These are phyloP conservation scores for Remersonia thermophila DNA, from an alignment of 2,329 filamentous ascomycete species.

Conservation along the genomic window DNA sequence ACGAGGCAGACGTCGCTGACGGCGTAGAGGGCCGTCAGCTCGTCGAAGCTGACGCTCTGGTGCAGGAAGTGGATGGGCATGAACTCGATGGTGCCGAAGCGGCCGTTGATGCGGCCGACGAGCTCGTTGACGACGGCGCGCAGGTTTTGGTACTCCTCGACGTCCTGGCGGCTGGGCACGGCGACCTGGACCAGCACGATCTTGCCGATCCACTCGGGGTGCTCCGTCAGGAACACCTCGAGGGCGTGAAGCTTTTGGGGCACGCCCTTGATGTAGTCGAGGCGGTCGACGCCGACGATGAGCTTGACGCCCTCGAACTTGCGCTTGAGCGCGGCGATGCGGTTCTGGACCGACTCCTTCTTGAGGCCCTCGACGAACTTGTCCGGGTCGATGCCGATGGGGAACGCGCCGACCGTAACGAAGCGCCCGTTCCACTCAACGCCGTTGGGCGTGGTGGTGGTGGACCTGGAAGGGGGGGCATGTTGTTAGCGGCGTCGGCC, in stretches of 20 bases:
- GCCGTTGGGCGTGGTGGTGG: slow-evolving; percentile 78
- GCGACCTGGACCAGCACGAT: slow-evolving; percentile 94
- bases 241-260: slow-evolving; percentile 94
- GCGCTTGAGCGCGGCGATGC: slow-evolving; percentile 70
- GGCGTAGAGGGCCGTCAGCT: slow-evolving; percentile 85
- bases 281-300: slow-evolving; percentile 89
- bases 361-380: slow-evolving; percentile 86
- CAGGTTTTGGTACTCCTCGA: slow-evolving; percentile 95
- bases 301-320: slow-evolving; percentile 95
- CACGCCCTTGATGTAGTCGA: slow-evolving; percentile 98
- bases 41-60: slow-evolving; percentile 88
- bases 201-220: slow-evolving; percentile 96
- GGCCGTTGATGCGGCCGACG: slow-evolving; percentile 92
- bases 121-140: slow-evolving; percentile 93
- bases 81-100: slow-evolving; percentile 93
- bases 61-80: slow-evolving; percentile 99
- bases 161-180: slow-evolving; percentile 86
- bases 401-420: slow-evolving; percentile 87
- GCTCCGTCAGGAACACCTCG: slow-evolving; percentile 91
- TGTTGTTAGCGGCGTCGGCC: too few relatives aligned
- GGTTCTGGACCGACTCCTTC: slow-evolving; percentile 74
- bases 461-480: slow-evolving; percentile 30
- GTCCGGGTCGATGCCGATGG: slow-evolving; percentile 94
- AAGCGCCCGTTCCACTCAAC: slow-evolving; percentile 83
- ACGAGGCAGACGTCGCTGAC: slow-evolving; percentile 88